Percentiles rank a stretch among this genome's conserved stretches.
Conservation (phyloP, 2,329 filamentous ascomycete genomes). For the Myriosclerotinia curreyana region DNA sequence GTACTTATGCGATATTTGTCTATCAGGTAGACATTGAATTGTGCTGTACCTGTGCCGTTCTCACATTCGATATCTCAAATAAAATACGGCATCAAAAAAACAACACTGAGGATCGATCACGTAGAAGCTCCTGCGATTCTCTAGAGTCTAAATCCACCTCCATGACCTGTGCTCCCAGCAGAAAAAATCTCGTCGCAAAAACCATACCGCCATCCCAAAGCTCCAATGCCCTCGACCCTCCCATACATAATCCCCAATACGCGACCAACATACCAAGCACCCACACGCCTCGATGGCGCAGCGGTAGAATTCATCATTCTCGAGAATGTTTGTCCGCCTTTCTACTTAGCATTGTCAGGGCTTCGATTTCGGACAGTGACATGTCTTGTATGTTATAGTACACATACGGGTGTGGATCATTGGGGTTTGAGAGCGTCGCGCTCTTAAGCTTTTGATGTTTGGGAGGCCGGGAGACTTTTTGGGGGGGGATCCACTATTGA, state of each 20-base stretch:
- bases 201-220: no score
- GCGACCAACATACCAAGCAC: background rate
- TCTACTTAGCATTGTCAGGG: conserved; percentile 4
- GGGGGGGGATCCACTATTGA: no score
- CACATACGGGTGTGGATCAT: background rate
- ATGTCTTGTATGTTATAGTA: background rate
- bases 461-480: no score
- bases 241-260: background rate
- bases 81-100: no score
- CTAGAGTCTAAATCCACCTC: accelerated
- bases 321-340: conserved; percentile 1
- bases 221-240: background rate
- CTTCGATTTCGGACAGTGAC: background rate
- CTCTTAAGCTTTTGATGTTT: background rate
- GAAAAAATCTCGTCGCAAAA: no score
- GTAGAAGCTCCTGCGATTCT: background rate
- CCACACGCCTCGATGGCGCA: background rate
- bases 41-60: no score
- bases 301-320: conserved; percentile 4
- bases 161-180: background rate
- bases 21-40: no score
- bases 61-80: no score
- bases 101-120: no score
- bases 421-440: background rate
- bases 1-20: background rate